These are phyloP conservation scores for Taphrina betulina DNA, from an alignment of 1,139 yeast genomes.

Conservation along the genomic window DNA sequence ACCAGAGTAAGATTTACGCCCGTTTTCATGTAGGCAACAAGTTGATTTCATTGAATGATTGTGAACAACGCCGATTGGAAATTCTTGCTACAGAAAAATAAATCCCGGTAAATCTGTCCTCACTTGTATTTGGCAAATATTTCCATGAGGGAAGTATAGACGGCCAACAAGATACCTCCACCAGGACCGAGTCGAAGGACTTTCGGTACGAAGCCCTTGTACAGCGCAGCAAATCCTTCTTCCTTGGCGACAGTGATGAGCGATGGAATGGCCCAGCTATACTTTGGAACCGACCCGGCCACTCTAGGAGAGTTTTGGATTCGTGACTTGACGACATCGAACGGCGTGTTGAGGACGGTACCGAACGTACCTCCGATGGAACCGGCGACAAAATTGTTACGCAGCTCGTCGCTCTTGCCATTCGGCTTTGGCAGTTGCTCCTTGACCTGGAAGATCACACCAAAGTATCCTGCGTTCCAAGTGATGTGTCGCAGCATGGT, in stretches of 20 bases:
- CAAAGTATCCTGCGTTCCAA: slow-evolving; percentile 99
- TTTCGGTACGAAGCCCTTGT: slow-evolving; percentile 95
- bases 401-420: slow-evolving; percentile 65
- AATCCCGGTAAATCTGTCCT: no score
- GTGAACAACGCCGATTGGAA: no score
- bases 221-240: slow-evolving; percentile 84
- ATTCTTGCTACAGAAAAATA: no score
- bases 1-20: no score
- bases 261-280: slow-evolving; percentile 89
- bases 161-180: slow-evolving; percentile 95
- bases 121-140: slow-evolving; percentile 27
- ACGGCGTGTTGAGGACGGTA: slow-evolving; percentile 89
- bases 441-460: slow-evolving; percentile 86
- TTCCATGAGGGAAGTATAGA: slow-evolving; percentile 45
- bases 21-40: no score
- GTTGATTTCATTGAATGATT: no score
- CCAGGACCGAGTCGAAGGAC: slow-evolving; percentile 98
- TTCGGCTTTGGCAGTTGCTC: slow-evolving; percentile 74
- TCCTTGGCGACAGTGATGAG: slow-evolving; percentile 73
- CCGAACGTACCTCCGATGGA: slow-evolving; percentile 96
- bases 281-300: slow-evolving; percentile 66
- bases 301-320: slow-evolving; percentile 81
- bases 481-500: slow-evolving; percentile 94
- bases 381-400: slow-evolving; percentile 88
- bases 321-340: slow-evolving; percentile 96